Evolutionary conservation across 139 green algal genomes (phyloP), one percentile per base, ranked within the genome.

Genomic region (Axilococcus clingmanii): DNA sequence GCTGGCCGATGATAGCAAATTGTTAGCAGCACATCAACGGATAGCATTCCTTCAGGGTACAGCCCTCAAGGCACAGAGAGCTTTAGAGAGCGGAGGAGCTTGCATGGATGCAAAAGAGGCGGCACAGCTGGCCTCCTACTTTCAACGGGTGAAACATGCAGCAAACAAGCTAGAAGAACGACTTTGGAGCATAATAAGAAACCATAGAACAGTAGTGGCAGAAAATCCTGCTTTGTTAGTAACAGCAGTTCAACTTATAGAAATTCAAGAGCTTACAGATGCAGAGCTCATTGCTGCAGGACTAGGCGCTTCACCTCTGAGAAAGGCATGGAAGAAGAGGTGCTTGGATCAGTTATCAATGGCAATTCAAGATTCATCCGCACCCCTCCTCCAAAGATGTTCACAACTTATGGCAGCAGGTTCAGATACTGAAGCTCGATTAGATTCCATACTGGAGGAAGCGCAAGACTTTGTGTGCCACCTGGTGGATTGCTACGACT

Each of bases 251-350:
- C 23, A 74, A 32, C 47, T 94, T 24, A 61, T 94, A 15, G 84
- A 94, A 63, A 72, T 88, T 46, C 85, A 91, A 60, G 82, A 87
- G 53, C 16, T 64, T 40, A 70, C 80, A 25, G 73, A 81, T 41
- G 40, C 42, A n/a, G 42, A 71, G 49, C 42, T 79, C 46, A 40
- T 74, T 46, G 61, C 65, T 27, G 71, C 65, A 14, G 57, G 48
- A 9, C 51, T 64, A 22, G 46, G 49, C 23, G 49, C 19, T n/a
- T 47, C 36, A 12, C 34, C 57, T 12, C 48, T 65, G 36, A 44
- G 61, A 23, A 82, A 82, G 54, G 51, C 47, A 9, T 82, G 75
- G 58, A 48, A 52, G 27, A 50, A 46, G 38, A 61, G 71, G 25
- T 58, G 45, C 38, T 57, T 80, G 41, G 40, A 73, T 48, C 61